A percentile compares a stretch with the other conserved stretches of the same genome.
phyloP scores from a whole-genome alignment of 2,329 filamentous ascomycete species.

The Endoconidiophora laricicola region DNA sequence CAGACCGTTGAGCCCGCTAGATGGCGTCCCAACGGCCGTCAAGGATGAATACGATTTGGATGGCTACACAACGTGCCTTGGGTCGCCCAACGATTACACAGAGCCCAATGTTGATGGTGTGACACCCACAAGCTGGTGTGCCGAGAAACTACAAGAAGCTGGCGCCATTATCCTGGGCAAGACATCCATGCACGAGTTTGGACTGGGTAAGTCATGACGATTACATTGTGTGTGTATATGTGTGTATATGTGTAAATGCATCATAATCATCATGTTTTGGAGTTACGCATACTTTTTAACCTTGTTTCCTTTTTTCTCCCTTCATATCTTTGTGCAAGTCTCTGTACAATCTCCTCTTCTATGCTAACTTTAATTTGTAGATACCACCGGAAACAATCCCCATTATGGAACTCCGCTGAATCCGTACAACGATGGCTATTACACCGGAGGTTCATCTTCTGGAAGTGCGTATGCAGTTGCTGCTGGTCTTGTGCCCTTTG shows the following conservation, averaged over 20 bases:
- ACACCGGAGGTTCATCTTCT: constrained; percentile 61
- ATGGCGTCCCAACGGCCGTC: constrained; percentile 56
- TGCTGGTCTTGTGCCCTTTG: constrained; percentile 52
- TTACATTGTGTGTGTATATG: no score
- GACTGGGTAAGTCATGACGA: constrained; percentile 34
- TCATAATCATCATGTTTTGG: no score
- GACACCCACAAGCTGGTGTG: constrained; percentile 47
- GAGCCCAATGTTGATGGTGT: constrained; percentile 22
- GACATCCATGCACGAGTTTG: constrained; percentile 61
- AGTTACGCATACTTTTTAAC: no score
- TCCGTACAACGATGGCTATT: constrained; percentile 56
- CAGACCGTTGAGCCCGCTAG: constrained; percentile 43
- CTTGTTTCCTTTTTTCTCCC: no score
- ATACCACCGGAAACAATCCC: constrained; percentile 62
- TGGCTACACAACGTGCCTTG: constrained; percentile 53
- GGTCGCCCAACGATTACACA: constrained; percentile 44
- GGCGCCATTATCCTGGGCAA: constrained; percentile 59
- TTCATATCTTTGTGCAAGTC: no score
- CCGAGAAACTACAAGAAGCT: constrained; percentile 50
- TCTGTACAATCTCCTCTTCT: no score
- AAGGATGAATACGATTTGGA: constrained; percentile 64
- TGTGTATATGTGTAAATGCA: not conserved
- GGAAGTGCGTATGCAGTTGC: constrained; percentile 57
- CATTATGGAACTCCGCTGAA: constrained; percentile 59
- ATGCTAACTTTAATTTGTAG: constrained; percentile 17